Conservation (phyloP, 2,329 filamentous ascomycete species). For the Colletotrichum sp. region DNA sequence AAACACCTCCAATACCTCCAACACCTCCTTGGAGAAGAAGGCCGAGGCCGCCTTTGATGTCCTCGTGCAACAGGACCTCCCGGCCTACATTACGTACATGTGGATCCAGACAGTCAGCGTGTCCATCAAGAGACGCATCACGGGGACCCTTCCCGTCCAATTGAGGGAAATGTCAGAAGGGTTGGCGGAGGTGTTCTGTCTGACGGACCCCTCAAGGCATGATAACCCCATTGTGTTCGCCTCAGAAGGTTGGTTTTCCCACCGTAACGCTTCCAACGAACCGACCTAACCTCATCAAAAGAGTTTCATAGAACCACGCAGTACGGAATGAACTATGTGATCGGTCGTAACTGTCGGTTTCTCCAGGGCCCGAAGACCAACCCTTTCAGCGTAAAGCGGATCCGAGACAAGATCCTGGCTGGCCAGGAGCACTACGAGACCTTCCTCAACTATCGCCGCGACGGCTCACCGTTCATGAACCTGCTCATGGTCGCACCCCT, state of each 20-base stretch:
- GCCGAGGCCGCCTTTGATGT: conserved; percentile 68
- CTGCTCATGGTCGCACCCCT: conserved; percentile 76
- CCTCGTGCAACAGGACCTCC: conserved; percentile 70
- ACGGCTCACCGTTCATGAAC: conserved; percentile 80
- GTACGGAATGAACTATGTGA: conserved; percentile 74
- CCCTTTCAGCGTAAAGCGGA: conserved; percentile 62
- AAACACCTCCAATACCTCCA: conserved; percentile 62
- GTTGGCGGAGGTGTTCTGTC: conserved; percentile 77
- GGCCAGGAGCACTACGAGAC: conserved; percentile 77
- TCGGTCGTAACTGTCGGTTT: conserved; percentile 80
- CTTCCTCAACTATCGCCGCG: conserved; percentile 78
- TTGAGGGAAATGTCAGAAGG: conserved; percentile 75
- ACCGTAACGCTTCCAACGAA: fast-evolving
- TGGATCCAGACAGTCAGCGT: conserved; percentile 74
- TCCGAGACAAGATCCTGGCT: conserved; percentile 64
- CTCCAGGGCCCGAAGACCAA: conserved; percentile 78
- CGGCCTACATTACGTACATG: conserved; percentile 72
- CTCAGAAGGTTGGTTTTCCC: conserved; percentile 64
- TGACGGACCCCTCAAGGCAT: conserved; percentile 74
- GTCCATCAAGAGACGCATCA: conserved; percentile 71
- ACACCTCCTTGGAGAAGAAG: conserved; percentile 65
- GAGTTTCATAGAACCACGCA: conserved; percentile 78
- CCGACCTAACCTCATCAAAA: background rate
- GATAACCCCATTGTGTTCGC: conserved; percentile 82
- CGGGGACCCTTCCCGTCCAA: conserved; percentile 68